Percentiles rank a stretch among this genome's conserved stretches.
Conservation (phyloP, 2,329 filamentous ascomycete species). For the Juglanconis oblonga region DNA sequence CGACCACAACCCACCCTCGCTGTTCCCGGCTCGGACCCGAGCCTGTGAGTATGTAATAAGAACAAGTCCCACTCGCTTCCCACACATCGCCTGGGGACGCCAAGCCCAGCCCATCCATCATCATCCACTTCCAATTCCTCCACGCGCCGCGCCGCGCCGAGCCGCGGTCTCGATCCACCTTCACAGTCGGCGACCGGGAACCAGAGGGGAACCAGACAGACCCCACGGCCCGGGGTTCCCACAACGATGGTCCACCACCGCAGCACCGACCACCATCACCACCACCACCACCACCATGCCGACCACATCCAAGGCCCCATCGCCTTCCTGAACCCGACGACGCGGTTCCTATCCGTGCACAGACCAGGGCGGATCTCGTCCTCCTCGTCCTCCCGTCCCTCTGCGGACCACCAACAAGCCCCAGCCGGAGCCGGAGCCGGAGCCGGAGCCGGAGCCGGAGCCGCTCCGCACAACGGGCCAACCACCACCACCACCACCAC, state of each 20-base stretch:
- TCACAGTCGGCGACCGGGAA: background rate
- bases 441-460: no score
- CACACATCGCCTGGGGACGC: background rate
- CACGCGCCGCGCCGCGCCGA: background rate
- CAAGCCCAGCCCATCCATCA: background rate
- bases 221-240: background rate
- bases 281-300: constrained; percentile 16
- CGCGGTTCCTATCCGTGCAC: constrained; percentile 15
- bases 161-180: no score
- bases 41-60: background rate
- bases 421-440: no score
- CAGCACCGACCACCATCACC: constrained; percentile 11
- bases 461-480: no score
- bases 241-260: constrained; percentile 14
- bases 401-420: no score
- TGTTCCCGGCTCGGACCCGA: background rate
- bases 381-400: no score
- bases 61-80: background rate
- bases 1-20: no score
- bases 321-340: constrained; percentile 25
- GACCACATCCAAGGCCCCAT: constrained; percentile 21
- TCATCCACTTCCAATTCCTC: no score
- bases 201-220: background rate
- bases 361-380: background rate
- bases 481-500: background rate